These are phyloP conservation scores for Neopestalotiopsis sp. DNA, from an alignment of 2,329 filamentous ascomycete species.

Conservation along the genomic window DNA sequence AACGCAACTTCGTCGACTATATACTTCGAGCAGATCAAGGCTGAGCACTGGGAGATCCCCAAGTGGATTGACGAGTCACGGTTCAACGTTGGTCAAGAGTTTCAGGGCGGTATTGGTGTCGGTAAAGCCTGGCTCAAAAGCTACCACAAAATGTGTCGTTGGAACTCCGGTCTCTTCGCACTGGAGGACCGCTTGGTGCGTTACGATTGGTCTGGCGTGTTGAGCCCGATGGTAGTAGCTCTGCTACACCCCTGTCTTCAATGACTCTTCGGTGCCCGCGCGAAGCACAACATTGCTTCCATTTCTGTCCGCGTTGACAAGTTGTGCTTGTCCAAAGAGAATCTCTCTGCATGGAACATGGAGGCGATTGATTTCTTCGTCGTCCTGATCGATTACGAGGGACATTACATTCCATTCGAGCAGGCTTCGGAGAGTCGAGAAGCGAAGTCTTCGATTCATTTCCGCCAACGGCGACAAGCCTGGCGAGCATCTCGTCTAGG, in stretches of 20 bases:
- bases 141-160: conserved; percentile 80
- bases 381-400: conserved; percentile 69
- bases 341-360: conserved; percentile 79
- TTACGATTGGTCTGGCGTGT: conserved; percentile 66
- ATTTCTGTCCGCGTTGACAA: conserved; percentile 66
- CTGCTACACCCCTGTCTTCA: too few species aligned
- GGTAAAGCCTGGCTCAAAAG: conserved; percentile 70
- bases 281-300: too few species aligned
- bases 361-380: conserved; percentile 71
- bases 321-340: conserved; percentile 75
- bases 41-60: conserved; percentile 78
- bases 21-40: conserved; percentile 74
- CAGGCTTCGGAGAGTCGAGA: conserved; percentile 50
- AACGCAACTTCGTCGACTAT: conserved; percentile 74
- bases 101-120: conserved; percentile 67
- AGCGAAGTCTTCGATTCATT: conserved; percentile 31
- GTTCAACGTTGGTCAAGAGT: conserved; percentile 66
- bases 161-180: conserved; percentile 85
- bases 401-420: conserved; percentile 66
- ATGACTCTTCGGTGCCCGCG: too few species aligned
- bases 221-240: conserved; percentile 59
- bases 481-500: too few species aligned
- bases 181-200: conserved; percentile 71
- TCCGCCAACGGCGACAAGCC: too few species aligned
- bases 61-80: conserved; percentile 72